These are phyloP conservation scores for Triangularia verruculosa DNA, from an alignment of 2,329 filamentous ascomycete genomes.

Conservation along the genomic window DNA sequence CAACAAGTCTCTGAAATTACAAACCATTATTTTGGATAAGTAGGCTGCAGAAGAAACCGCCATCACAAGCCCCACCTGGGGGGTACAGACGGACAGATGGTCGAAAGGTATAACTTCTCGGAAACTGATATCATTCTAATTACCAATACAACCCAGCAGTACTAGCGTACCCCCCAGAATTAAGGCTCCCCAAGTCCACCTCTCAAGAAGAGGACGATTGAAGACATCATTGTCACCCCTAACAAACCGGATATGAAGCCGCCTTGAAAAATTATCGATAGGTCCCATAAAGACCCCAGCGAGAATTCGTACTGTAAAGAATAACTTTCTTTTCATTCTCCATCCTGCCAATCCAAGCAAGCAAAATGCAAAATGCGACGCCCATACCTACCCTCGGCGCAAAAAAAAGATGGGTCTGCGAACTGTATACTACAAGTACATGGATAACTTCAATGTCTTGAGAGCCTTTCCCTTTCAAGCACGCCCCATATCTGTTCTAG, in stretches of 20 bases:
- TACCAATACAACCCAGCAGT: not conserved
- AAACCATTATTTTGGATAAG: not conserved
- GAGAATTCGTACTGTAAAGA: too few species aligned
- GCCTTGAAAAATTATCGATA: too few species aligned
- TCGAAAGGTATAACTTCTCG: conserved; percentile 34
- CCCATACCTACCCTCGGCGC: not conserved
- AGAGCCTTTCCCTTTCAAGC: not conserved
- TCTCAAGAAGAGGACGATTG: too few species aligned
- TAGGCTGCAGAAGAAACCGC: not conserved
- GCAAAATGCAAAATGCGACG: not conserved
- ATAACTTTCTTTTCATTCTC: not conserved
- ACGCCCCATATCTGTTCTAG: not conserved
- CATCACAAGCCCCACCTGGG: not conserved
- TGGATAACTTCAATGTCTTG: not conserved
- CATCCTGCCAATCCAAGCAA: not conserved
- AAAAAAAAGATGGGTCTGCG: not conserved
- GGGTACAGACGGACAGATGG: conserved; percentile 27
- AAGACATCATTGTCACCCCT: too few species aligned
- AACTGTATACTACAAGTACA: not conserved
- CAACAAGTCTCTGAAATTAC: not conserved
- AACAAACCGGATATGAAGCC: too few species aligned
- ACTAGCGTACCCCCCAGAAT: conserved; percentile 35
- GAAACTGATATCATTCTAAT: not conserved
- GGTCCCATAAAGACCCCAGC: too few species aligned
- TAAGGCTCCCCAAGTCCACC: conserved; percentile 46